Evolutionary conservation across 805 yeast genomes (phyloP).

Genomic region (Kuraishia floccosa): DNA sequence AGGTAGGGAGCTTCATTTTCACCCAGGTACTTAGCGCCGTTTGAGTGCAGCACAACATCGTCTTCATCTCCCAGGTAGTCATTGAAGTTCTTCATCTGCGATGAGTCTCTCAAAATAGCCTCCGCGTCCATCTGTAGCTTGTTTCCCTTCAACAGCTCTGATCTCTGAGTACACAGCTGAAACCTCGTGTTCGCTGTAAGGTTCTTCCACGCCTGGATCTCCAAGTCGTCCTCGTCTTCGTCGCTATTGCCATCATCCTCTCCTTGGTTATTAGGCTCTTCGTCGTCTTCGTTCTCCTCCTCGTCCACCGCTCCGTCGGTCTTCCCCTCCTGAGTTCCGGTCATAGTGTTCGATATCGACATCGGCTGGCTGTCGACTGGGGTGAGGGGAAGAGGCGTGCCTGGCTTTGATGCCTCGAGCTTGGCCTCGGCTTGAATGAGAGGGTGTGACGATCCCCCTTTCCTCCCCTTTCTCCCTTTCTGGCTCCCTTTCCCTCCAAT

Average conservation of each 20-base stretch:
- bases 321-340: slow-evolving; percentile 2
- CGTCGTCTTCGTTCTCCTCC: slow-evolving; percentile 32
- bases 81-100: slow-evolving; percentile 53
- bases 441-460: not conserved
- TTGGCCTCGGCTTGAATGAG: not conserved
- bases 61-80: slow-evolving; percentile 28
- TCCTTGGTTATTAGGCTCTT: slow-evolving; percentile 19
- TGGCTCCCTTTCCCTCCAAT: slow-evolving; percentile 19
- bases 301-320: slow-evolving; percentile 18
- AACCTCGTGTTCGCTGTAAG: slow-evolving; percentile 72
- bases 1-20: slow-evolving; percentile 55
- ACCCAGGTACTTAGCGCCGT: slow-evolving; percentile 19
- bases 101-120: slow-evolving; percentile 57
- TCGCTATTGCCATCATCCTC: slow-evolving; percentile 23
- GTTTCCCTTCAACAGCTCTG: slow-evolving; percentile 49
- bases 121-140: slow-evolving; percentile 54
- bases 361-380: not conserved
- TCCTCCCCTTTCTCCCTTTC: slow-evolving; percentile 17
- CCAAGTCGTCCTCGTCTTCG: slow-evolving; percentile 63
- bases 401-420: slow-evolving; percentile 8
- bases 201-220: slow-evolving; percentile 75
- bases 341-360: not conserved
- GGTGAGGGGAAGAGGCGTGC: slow-evolving; percentile 1
- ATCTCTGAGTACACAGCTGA: slow-evolving; percentile 57
- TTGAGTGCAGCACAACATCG: slow-evolving; percentile 19